Percentiles rank a stretch among this genome's conserved stretches.
Evolutionary conservation across 2,329 filamentous ascomycete genomes (phyloP).

Genomic region (Thyridium curvatum): DNA sequence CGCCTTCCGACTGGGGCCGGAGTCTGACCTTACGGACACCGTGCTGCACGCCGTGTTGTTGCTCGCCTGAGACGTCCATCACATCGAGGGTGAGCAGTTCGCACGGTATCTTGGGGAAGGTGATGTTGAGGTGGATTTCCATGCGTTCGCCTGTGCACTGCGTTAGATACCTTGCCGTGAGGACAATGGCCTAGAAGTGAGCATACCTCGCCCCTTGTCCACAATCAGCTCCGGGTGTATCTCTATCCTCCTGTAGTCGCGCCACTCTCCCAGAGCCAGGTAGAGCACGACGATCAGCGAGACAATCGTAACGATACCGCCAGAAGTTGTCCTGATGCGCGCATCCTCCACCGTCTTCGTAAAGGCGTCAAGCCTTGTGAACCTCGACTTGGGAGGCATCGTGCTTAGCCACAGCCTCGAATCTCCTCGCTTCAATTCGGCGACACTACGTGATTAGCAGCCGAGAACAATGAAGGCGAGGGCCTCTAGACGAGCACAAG

Average conservation of each 20-base stretch:
- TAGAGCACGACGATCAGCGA: constrained; percentile 85
- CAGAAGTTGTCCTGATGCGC: constrained; percentile 88
- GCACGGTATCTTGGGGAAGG: constrained; percentile 89
- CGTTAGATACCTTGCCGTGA: constrained; percentile 7
- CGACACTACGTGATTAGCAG: not conserved
- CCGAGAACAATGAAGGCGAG: not conserved
- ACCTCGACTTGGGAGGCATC: constrained; percentile 90
- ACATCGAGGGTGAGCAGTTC: constrained; percentile 95
- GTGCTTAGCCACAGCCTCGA: constrained; percentile 6
- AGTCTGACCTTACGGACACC: constrained; percentile 89
- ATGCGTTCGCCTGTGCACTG: constrained; percentile 74
- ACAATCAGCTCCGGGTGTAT: constrained; percentile 92
- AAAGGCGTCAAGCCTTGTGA: constrained; percentile 95
- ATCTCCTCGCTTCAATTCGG: constrained; percentile 1
- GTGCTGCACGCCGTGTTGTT: constrained; percentile 89
- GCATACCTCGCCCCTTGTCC: constrained; percentile 85
- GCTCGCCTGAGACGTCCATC: constrained; percentile 97
- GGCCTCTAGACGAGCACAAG: too few species aligned
- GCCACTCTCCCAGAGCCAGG: constrained; percentile 92
- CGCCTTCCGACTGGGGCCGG: constrained; percentile 64
- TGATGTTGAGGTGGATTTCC: constrained; percentile 98
- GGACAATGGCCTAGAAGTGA: not conserved
- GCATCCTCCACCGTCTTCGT: constrained; percentile 99
- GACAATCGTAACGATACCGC: constrained; percentile 88
- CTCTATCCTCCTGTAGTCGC: constrained; percentile 78